These are phyloP conservation scores for Diplocarpon rosae DNA, from an alignment of 2,329 filamentous ascomycete species.

Conservation along the genomic window DNA sequence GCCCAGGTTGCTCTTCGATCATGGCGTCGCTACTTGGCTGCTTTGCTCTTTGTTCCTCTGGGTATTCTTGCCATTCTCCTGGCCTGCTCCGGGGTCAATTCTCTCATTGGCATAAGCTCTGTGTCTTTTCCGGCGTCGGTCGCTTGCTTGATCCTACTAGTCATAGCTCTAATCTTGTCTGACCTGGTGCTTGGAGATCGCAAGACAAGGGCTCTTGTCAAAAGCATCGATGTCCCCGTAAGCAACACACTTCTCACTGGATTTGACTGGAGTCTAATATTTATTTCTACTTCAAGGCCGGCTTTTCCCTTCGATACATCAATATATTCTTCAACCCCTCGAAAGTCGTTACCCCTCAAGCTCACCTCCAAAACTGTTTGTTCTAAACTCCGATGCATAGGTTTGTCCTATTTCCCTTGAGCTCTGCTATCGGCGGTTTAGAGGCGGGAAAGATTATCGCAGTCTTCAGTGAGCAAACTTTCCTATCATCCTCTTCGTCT, in stretches of 20 bases:
- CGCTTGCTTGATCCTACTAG: conserved; percentile 44
- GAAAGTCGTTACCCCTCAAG: conserved; percentile 5
- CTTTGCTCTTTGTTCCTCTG: conserved; percentile 42
- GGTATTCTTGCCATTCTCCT: conserved; percentile 31
- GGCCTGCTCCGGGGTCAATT: conserved; percentile 32
- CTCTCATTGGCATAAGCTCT: conserved; percentile 33
- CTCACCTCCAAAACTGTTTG: background rate
- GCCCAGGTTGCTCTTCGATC: conserved; percentile 20
- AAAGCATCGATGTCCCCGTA: conserved; percentile 43
- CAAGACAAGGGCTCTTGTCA: conserved; percentile 37
- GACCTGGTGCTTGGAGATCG: conserved; percentile 38
- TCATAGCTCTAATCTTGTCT: conserved; percentile 36
- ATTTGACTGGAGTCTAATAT: background rate
- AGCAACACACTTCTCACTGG: conserved; percentile 10
- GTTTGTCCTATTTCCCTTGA: conserved; percentile 48
- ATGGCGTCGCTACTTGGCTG: conserved; percentile 24
- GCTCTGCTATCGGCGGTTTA: conserved; percentile 38
- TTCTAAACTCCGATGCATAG: too few relatives aligned
- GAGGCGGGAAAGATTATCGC: conserved; percentile 49
- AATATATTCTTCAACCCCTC: conserved; percentile 48
- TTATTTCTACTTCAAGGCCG: conserved; percentile 32
- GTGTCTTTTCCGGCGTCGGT: conserved; percentile 50
- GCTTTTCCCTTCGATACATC: conserved; percentile 47
- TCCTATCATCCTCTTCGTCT: background rate
- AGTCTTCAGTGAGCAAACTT: conserved; percentile 39